Base-by-base conservation (phyloP, 306 rosid species). In the Carpinus fangiana region DNA sequence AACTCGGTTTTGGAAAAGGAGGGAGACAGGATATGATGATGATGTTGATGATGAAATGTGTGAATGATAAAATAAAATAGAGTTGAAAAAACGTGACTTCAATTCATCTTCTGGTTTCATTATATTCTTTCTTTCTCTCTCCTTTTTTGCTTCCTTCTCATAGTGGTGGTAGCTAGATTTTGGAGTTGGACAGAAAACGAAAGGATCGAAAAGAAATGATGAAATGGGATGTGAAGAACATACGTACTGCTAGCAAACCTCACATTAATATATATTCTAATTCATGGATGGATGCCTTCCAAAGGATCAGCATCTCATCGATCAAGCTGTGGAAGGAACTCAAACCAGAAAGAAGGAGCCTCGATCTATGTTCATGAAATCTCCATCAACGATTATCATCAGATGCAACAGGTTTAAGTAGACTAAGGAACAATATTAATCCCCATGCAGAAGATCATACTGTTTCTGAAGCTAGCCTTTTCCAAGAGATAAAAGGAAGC, bases 1-100 rank as follows among this genome's bases (percentile, higher is more conserved):
- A 59, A 75, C 71, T 43, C 81, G 26, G 75, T 68, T 80, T 72
- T 85, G 76, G 78, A 70, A 62, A 53, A 16, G 74, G 65, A 17
- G 68, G 67, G 5, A 12, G 16, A 41, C 69, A 18, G 26, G 23
- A 47, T 21, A 18, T 8, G 0, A 8, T 1, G 2, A 3, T 55
- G 76, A 8, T 1, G 2, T 1, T 55, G 76, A 67, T 68, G 72
- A 18, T 23, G 26, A 23, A 23, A 23, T 23, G n/a, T 76, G 38
- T 14, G 8, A 75, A 41, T 5, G 7, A 5, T 53, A 68, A 28
- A 43, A 59, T 85, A 72, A 70, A 65, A 48, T 46, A 75, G 75
- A 78, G 43, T 38, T 38, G 43, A 38, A 73, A 65, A 70, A 55
- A 60, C 74, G 45, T 64, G 56, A 67, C 57, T 52, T 65, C 51